Evolutionary conservation across 345 rosid genomes (phyloP), one percentile per base, ranked within the genome.

Genomic region (Cardiospermum halicacabum): DNA sequence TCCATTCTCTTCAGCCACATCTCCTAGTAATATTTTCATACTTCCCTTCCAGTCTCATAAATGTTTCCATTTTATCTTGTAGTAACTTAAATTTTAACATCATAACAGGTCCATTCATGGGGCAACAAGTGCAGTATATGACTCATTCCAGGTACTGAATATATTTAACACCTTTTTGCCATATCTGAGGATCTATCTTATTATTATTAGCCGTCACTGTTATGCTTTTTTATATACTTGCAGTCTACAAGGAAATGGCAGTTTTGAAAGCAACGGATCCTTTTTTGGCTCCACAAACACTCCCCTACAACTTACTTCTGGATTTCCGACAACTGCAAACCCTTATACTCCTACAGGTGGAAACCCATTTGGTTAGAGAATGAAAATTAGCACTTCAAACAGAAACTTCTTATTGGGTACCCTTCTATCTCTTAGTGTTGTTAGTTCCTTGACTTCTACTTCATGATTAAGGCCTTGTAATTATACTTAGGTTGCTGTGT

Each of bases 291-390:
- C 67, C 18, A 48, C 57, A n/a, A 51, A 66, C 69, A 11, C 66
- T 39, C 54, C 40, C 60, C 78, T 66, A 40, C 78, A 72, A 47
- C 66, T 75, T 53, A 60, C 73, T 45, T 71, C 53, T 24, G 77
- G 77, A 67, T 78, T 61, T 74, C 60, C 72, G 34, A 64, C 22
- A 19, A 19, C 72, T 55, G 71, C 73, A 67, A 70, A 60, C 72
- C 72, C 76, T 62, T 69, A 60, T 75, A 53, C 72, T 60, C 65
- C 81, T 3, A 11, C 24, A 47, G 77, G 83, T 66, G 83, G 89
- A 65, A 86, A 88, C 61, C 93, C 89, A 5, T 88, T 86, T 63
- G 84, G 83, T 62, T 83, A 64, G 67, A 42, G 45, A 24, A 58
- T 43, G 19, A 25, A 3, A 13, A 8, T 3, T 18, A 26, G 3